These are phyloP conservation scores for Ananas comosus DNA, from an alignment of 176 grass and related monocot species.

Conservation along the genomic window DNA sequence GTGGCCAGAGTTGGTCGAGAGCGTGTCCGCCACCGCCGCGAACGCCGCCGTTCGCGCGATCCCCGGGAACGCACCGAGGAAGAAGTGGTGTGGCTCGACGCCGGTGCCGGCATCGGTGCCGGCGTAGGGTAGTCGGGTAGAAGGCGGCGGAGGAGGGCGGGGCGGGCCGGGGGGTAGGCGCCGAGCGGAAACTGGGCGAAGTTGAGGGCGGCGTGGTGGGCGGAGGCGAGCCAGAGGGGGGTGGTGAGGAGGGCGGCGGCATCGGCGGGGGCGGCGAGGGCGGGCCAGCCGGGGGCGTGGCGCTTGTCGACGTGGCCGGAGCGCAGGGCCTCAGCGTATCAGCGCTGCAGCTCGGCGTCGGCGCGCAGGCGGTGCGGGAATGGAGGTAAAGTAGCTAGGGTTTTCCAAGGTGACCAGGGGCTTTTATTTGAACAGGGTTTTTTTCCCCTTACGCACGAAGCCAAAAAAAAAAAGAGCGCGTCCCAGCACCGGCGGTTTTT, in stretches of 20 bases:
- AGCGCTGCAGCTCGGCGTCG: constrained; percentile 60
- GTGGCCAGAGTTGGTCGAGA: constrained; percentile 65
- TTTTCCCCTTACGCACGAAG: no score
- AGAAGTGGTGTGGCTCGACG: constrained; percentile 43
- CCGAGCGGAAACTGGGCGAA: constrained; percentile 75
- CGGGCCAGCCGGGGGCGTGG: constrained; percentile 56
- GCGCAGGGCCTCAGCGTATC: constrained; percentile 58
- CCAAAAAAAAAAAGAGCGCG: no score
- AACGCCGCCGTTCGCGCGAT: constrained; percentile 55
- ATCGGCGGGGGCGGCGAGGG: constrained; percentile 32
- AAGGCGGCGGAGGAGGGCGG: constrained; percentile 54
- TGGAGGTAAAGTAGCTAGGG: no score
- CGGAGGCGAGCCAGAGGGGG: constrained; percentile 80
- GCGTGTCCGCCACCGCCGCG: constrained; percentile 53
- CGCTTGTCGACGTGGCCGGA: constrained; percentile 72
- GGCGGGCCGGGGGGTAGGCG: constrained; percentile 64
- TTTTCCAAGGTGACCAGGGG: no score
- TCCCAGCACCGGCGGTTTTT: no score
- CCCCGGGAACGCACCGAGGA: constrained; percentile 48
- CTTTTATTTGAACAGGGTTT: no score
- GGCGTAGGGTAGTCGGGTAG: constrained; percentile 51
- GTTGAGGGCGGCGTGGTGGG: constrained; percentile 80
- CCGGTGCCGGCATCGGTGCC: constrained; percentile 3
- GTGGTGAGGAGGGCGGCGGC: constrained; percentile 51
- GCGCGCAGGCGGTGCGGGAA: constrained; percentile 7